A percentile compares a stretch with the other conserved stretches of the same genome.
Evolutionary conservation across 106 monocot genomes (phyloP).

Genomic region (Acorus gramineus): DNA sequence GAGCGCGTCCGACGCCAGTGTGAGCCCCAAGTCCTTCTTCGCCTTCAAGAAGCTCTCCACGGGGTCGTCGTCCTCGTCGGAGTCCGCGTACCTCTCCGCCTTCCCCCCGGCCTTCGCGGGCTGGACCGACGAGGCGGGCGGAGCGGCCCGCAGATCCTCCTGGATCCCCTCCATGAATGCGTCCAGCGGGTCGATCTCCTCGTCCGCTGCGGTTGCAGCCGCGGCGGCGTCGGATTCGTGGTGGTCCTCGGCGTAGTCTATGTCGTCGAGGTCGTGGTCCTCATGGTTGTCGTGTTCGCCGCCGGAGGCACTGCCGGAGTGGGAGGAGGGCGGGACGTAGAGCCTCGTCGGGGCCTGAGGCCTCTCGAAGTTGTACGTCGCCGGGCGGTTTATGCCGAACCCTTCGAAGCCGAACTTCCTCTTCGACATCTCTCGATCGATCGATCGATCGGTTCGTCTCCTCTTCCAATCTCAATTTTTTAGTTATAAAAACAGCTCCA

Average conservation of each 20-base stretch:
- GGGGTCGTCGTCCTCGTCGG: slow-evolving; percentile 75
- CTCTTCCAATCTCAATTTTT: no score
- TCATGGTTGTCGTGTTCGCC: slow-evolving; percentile 73
- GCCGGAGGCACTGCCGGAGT: slow-evolving; percentile 13
- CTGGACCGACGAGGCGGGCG: slow-evolving; percentile 16
- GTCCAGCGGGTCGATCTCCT: slow-evolving; percentile 86
- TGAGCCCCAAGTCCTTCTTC: slow-evolving; percentile 80
- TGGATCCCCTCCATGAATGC: slow-evolving; percentile 96
- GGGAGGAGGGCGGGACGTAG: slow-evolving; percentile 67
- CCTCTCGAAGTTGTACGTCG: slow-evolving; percentile 85
- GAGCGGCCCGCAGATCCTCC: slow-evolving; percentile 60
- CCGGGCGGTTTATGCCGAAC: slow-evolving; percentile 72
- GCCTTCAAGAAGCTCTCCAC: slow-evolving; percentile 86
- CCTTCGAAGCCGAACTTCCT: slow-evolving; percentile 95
- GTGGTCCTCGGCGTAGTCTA: slow-evolving; percentile 8
- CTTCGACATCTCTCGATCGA: slow-evolving; percentile 50
- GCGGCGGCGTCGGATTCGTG: not conserved
- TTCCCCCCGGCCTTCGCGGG: slow-evolving; percentile 10
- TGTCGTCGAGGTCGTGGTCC: slow-evolving; percentile 60
- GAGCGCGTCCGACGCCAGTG: slow-evolving; percentile 79
- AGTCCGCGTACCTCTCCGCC: slow-evolving; percentile 31
- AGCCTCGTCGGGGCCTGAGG: slow-evolving; percentile 54
- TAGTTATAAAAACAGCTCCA: no score
- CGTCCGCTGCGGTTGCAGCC: slow-evolving; percentile 9
- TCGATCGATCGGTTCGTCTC: no score